Base-by-base conservation (phyloP, 2,329 filamentous ascomycete genomes). In the Aureobasidium sp. region DNA sequence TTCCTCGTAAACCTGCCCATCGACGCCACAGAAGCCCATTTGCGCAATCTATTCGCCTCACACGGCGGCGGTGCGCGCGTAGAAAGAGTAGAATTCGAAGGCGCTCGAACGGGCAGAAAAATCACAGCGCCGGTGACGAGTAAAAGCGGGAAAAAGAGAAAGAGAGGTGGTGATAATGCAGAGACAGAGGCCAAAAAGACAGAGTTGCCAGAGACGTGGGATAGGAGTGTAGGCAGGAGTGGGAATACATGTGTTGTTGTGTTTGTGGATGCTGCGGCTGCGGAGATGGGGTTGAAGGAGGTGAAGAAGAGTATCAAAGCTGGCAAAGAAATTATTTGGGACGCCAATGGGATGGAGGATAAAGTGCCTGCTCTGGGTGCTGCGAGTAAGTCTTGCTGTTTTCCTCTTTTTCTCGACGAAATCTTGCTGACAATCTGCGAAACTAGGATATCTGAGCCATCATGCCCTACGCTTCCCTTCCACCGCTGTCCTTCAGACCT, bases 1-100 rank as follows among this genome's bases (percentile, higher is more conserved):
- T 99, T 96, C 75, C 73, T 96, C n/a, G 89, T 92, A 66, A 97
- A 99, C 70, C 78, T 95, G 0, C 94, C 94, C 7, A 80, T 88
- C 65, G 92, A 97, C 71, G 87, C 90, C 63, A 95, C 90, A 5
- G 87, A 90, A 62, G 74, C 80, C 1, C 89, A 92, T 69, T 81
- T 97, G 45, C 86, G 90, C 48, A 80, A 86, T 45, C 77, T 97
- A 0, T 95, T 97, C 68, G 78, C 84, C 0, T 79, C 82, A 0
- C 83, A 95, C 9, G 86, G 88, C 0, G 89, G 90, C 8, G 86
- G 88, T 0, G 89, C 89, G 2, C 82, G 88, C 51, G 88, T 97
- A 52, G 90, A 96, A 73, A 80, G 78, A 58, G 87, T 95, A 5
- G 78, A 82, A 0, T 97, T 97, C 66, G 88, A 91, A 66, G 81